phyloP scores from a whole-genome alignment of 2,329 filamentous ascomycete species.

The Leptographium radiaticola region DNA sequence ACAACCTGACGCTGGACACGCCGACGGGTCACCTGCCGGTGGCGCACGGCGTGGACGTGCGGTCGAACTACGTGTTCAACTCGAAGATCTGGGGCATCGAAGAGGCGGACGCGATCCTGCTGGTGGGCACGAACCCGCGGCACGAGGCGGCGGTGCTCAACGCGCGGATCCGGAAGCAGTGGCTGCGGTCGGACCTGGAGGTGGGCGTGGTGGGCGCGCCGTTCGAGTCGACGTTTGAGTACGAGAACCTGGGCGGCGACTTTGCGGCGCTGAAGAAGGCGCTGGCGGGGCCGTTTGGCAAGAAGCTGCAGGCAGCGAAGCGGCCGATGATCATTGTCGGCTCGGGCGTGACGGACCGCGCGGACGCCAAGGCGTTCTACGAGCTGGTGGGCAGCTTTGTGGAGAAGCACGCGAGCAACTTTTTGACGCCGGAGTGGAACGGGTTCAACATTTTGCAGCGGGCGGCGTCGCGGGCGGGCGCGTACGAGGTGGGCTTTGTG shows the following conservation, averaged over 20 bases:
- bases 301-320: constrained; percentile 80
- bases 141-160: constrained; percentile 94
- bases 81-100: constrained; percentile 88
- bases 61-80: constrained; percentile 95
- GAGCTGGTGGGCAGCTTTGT: constrained; percentile 83
- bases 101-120: constrained; percentile 80
- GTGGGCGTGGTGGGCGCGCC: constrained; percentile 82
- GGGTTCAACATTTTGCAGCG: constrained; percentile 95
- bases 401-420: constrained; percentile 83
- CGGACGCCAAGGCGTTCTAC: constrained; percentile 84
- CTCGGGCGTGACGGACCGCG: constrained; percentile 80
- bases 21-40: constrained; percentile 71
- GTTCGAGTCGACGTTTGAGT: constrained; percentile 92
- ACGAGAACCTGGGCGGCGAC: constrained; percentile 76
- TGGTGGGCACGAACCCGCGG: constrained; percentile 89
- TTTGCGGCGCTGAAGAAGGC: constrained; percentile 71
- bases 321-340: constrained; percentile 94
- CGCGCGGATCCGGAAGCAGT: constrained; percentile 94
- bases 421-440: constrained; percentile 85
- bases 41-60: constrained; percentile 84
- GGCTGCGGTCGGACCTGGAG: constrained; percentile 88
- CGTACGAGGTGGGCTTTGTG: constrained; percentile 91
- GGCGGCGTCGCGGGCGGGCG: constrained; percentile 80
- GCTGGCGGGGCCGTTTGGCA: constrained; percentile 76
- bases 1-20: constrained; percentile 89